A percentile compares a stretch with the other conserved stretches of the same genome.
phyloP scores from a whole-genome alignment of 306 rosid genomes.

The Casuarina equisetifolia region DNA sequence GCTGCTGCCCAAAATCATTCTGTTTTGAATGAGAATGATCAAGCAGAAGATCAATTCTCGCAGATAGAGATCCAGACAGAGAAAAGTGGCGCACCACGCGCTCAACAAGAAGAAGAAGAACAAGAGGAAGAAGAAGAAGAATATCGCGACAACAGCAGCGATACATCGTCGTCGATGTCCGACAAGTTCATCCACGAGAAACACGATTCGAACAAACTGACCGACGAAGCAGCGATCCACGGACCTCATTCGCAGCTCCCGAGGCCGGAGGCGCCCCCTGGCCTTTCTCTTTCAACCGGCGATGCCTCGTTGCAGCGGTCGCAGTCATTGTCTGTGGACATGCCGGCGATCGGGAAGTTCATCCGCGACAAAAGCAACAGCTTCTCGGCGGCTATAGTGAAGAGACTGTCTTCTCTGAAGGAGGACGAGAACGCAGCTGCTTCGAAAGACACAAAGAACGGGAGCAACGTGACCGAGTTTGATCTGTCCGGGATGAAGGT shows the following conservation, averaged over 20 bases:
- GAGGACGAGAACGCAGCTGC: conserved; percentile 24
- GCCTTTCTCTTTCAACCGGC: conserved; percentile 15
- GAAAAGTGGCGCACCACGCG: background rate
- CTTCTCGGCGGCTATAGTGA: conserved; percentile 57
- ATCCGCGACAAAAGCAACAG: conserved; percentile 59
- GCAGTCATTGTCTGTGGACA: conserved; percentile 23
- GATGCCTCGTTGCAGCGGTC: conserved; percentile 9
- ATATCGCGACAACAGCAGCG: conserved; percentile 3
- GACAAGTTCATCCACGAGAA: background rate
- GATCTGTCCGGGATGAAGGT: conserved; percentile 68
- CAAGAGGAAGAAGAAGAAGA: background rate
- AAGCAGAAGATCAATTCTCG: background rate
- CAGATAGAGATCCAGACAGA: background rate
- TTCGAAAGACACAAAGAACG: background rate
- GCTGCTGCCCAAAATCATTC: background rate
- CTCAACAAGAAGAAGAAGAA: background rate
- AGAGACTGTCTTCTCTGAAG: conserved; percentile 54
- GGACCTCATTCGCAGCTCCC: conserved; percentile 75
- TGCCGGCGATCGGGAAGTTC: conserved; percentile 67
- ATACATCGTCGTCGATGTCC: conserved; percentile 6
- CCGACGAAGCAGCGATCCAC: background rate
- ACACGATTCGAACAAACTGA: background rate
- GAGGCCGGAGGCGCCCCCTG: conserved; percentile 65
- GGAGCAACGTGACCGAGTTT: conserved; percentile 53
- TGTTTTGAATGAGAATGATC: background rate